Evolutionary conservation across 805 yeast genomes (phyloP).

Genomic region (Cyberlindnera petersonii): DNA sequence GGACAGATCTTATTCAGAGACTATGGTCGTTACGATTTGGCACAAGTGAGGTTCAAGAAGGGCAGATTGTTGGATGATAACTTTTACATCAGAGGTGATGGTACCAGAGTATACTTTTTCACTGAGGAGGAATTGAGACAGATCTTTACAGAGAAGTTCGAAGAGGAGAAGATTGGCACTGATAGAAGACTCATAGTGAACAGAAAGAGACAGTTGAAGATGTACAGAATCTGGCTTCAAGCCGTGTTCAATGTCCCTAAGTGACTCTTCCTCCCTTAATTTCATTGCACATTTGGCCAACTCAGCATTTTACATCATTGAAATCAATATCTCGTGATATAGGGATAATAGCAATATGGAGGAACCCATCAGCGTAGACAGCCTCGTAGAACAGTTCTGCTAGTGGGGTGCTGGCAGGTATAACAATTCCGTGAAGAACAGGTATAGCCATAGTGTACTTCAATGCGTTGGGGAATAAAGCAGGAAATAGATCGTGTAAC

Average conservation of each 20-base stretch:
- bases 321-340: conserved; percentile 18
- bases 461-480: conserved; percentile 39
- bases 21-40: conserved; percentile 93
- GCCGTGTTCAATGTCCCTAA: conserved; percentile 64
- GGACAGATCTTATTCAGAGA: conserved; percentile 88
- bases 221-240: conserved; percentile 97
- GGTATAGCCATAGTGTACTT: conserved; percentile 39
- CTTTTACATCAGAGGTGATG: conserved; percentile 95
- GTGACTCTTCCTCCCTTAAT: not conserved
- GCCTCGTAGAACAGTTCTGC: conserved; percentile 42
- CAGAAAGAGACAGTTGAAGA: conserved; percentile 85
- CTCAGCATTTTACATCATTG: conserved; percentile 1
- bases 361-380: conserved; percentile 59
- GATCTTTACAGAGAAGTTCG: conserved; percentile 63
- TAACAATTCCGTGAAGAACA: conserved; percentile 50
- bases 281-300: conserved; percentile 1
- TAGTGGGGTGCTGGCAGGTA: conserved; percentile 44
- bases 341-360: conserved; percentile 50
- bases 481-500: conserved; percentile 41
- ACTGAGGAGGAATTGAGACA: conserved; percentile 85
- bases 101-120: conserved; percentile 95
- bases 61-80: conserved; percentile 84
- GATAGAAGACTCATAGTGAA: conserved; percentile 90
- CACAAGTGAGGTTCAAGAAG: conserved; percentile 90
- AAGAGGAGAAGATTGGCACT: conserved; percentile 75